These are phyloP conservation scores for Castanopsis chinensis DNA, from an alignment of 306 rosid genomes.

Conservation along the genomic window DNA sequence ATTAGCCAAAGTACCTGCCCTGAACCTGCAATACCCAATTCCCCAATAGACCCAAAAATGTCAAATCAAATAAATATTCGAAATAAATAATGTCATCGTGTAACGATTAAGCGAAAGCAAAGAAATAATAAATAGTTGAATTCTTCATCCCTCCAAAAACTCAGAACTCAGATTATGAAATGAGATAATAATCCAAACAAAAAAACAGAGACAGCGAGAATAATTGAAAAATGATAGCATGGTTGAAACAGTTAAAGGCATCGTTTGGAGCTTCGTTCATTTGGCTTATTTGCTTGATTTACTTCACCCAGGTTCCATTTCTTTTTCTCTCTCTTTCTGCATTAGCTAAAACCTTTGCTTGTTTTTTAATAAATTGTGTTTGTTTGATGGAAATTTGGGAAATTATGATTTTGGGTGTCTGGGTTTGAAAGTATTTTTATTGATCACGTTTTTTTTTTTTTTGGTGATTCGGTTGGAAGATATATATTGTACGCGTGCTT, in stretches of 20 bases:
- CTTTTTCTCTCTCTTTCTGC: background rate
- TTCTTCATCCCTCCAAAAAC: slow-evolving; percentile 13
- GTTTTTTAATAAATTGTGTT: background rate
- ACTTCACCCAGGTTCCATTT: slow-evolving; percentile 78
- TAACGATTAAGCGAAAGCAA: too few relatives aligned
- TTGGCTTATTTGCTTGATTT: slow-evolving; percentile 79
- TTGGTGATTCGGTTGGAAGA: too few relatives aligned
- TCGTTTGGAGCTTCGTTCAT: slow-evolving; percentile 71
- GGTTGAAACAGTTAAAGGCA: slow-evolving; percentile 53
- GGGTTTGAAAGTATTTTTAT: slow-evolving; percentile 1
- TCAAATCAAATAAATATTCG: slow-evolving; percentile 16
- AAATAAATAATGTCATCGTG: background rate
- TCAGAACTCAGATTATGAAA: background rate
- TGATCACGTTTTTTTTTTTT: too few relatives aligned
- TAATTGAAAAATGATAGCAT: slow-evolving; percentile 51
- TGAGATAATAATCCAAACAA: background rate
- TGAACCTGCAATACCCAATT: background rate
- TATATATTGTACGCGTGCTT: too few relatives aligned
- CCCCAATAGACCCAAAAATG: slow-evolving; percentile 20
- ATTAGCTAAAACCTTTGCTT: background rate
- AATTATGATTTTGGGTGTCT: background rate
- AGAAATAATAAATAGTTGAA: slow-evolving; percentile 3
- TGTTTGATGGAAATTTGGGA: slow-evolving; percentile 18
- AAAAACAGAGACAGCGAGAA: background rate
- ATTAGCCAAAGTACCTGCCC: fast-evolving